Conservation (phyloP, 441 rosid genomes). For the Raphanus hybrid region DNA sequence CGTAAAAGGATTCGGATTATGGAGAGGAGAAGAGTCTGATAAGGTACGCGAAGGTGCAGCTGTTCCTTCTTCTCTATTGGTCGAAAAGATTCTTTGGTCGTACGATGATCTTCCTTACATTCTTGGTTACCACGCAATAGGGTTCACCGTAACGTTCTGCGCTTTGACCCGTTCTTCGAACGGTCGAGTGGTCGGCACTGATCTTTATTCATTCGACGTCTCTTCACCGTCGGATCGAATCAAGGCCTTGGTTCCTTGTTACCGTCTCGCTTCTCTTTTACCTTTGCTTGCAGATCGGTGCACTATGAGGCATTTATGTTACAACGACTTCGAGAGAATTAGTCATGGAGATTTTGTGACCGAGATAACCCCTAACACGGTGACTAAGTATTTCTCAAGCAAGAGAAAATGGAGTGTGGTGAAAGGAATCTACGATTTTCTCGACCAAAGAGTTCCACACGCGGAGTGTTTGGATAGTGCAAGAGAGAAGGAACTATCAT, state of each 20-base stretch:
- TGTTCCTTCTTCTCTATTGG: slow-evolving; percentile 68
- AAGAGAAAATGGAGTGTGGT: slow-evolving; percentile 69
- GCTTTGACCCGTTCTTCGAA: slow-evolving; percentile 67
- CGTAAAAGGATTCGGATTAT: slow-evolving; percentile 69
- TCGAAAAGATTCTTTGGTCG: slow-evolving; percentile 84
- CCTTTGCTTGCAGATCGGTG: slow-evolving; percentile 78
- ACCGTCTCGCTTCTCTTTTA: slow-evolving; percentile 74
- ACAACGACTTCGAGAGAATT: slow-evolving; percentile 79
- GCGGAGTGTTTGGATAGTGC: slow-evolving; percentile 61
- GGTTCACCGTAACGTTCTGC: slow-evolving; percentile 73
- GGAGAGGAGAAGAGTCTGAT: slow-evolving; percentile 94
- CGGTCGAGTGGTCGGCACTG: slow-evolving; percentile 68
- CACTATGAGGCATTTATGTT: slow-evolving; percentile 48
- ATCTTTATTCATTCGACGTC: slow-evolving; percentile 69
- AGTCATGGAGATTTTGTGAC: slow-evolving; percentile 46
- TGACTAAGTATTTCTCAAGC: slow-evolving; percentile 58
- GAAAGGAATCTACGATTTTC: slow-evolving; percentile 76
- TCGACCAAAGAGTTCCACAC: slow-evolving; percentile 85
- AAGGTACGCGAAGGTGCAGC: slow-evolving; percentile 60
- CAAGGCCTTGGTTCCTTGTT: slow-evolving; percentile 84
- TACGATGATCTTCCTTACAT: slow-evolving; percentile 83
- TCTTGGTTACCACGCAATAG: slow-evolving; percentile 84
- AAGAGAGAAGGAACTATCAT: slow-evolving; percentile 59
- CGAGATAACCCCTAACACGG: slow-evolving; percentile 80
- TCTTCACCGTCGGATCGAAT: slow-evolving; percentile 68